Conservation (phyloP, 257 asterid species). For the Echites panduratus region DNA sequence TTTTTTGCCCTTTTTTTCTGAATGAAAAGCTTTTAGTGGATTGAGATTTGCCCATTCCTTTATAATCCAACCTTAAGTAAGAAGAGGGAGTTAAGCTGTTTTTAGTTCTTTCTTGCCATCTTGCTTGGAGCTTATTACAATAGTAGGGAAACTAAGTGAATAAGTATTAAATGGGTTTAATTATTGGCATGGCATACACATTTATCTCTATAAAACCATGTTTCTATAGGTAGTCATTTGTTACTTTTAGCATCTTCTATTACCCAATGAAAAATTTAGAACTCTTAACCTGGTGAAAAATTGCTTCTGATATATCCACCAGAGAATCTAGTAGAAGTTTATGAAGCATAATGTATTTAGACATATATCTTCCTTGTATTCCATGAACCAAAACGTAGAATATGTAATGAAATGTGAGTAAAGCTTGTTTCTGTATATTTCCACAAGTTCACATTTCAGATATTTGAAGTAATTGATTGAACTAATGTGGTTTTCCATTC, state of each 20-base stretch:
- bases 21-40: too few species aligned
- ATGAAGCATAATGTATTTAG: background rate
- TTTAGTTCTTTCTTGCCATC: background rate
- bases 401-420: background rate
- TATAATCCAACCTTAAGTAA: too few species aligned
- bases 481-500: background rate
- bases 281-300: background rate
- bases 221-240: background rate
- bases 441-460: too few species aligned
- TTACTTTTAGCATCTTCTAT: background rate
- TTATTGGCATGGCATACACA: background rate
- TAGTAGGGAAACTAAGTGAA: background rate
- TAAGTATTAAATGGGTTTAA: too few species aligned
- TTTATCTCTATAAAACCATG: background rate
- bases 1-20: background rate
- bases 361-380: background rate
- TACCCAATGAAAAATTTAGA: background rate
- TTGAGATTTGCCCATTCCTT: too few species aligned
- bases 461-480: background rate
- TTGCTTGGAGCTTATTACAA: background rate
- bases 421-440: background rate
- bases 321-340: background rate
- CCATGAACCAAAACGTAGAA: background rate
- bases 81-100: too few species aligned
- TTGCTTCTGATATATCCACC: background rate